phyloP scores from a whole-genome alignment of 441 rosid genomes.

The Kokia cookei region DNA sequence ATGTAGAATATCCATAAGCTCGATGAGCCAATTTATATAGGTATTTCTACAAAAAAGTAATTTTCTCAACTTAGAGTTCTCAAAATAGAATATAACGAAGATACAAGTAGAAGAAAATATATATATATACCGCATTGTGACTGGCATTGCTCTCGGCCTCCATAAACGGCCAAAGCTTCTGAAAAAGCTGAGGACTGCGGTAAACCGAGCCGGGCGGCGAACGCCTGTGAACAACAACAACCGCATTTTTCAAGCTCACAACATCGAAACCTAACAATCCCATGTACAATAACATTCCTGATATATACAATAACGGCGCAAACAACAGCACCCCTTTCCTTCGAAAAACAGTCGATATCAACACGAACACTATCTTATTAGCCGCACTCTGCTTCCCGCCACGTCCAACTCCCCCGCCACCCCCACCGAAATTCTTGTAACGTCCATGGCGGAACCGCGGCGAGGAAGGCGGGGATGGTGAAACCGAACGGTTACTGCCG shows the following conservation, averaged over 20 bases:
- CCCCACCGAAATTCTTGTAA: constrained; percentile 24
- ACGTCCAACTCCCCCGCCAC: constrained; percentile 13
- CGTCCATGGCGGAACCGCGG: constrained; percentile 68
- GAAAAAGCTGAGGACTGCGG: constrained; percentile 80
- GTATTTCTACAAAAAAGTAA: not conserved
- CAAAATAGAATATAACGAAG: not conserved
- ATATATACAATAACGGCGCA: constrained; percentile 80
- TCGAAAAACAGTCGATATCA: constrained; percentile 57
- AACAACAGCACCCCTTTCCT: constrained; percentile 71
- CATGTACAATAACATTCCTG: constrained; percentile 81
- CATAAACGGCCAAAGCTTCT: constrained; percentile 81
- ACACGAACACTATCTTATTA: constrained; percentile 45
- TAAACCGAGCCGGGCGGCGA: constrained; percentile 73
- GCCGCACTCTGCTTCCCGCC: constrained; percentile 37
- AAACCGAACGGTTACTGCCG: constrained; percentile 31
- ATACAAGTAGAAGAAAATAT: not conserved
- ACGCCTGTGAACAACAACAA: constrained; percentile 45
- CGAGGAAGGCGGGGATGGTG: constrained; percentile 76
- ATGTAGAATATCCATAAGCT: not conserved
- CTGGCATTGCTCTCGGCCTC: constrained; percentile 56
- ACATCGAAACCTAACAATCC: constrained; percentile 77
- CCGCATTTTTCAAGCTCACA: constrained; percentile 46
- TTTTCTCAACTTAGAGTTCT: not conserved
- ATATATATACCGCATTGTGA: constrained; percentile 50
- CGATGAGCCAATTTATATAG: not conserved